phyloP scores from a whole-genome alignment of 345 rosid species.

The Lepidium didymum region DNA sequence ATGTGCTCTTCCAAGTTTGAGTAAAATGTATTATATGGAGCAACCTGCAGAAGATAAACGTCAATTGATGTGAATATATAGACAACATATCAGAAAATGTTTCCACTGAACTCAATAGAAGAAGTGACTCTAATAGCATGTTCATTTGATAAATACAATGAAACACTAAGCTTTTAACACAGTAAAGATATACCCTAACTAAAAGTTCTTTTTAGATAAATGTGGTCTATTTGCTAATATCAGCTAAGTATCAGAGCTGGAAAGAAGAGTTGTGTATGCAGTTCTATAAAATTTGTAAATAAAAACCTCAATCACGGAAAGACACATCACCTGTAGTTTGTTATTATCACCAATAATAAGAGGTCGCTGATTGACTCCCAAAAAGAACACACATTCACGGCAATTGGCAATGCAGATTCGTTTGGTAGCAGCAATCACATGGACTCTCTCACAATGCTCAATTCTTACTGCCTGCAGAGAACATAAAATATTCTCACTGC shows the following conservation, averaged over 20 bases:
- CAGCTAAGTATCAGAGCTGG: not conserved
- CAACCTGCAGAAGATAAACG: conserved; percentile 50
- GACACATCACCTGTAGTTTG: conserved; percentile 70
- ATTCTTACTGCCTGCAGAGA: conserved; percentile 72
- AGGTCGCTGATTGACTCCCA: conserved; percentile 97
- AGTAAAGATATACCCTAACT: not conserved
- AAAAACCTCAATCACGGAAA: not conserved
- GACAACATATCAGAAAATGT: not conserved
- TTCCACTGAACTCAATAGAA: not conserved
- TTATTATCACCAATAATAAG: conserved; percentile 95
- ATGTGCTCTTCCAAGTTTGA: conserved; percentile 84
- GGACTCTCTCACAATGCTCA: conserved; percentile 99
- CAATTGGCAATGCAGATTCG: conserved; percentile 93
- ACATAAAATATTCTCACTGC: conserved; percentile 10
- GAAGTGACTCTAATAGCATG: not conserved
- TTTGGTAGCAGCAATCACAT: conserved; percentile 82
- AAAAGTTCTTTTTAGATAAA: too few species aligned
- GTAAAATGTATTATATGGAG: conserved; percentile 92
- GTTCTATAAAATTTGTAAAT: not conserved
- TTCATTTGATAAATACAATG: not conserved
- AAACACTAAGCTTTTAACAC: not conserved
- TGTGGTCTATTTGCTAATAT: not conserved
- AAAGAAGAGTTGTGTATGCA: not conserved
- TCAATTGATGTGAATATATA: conserved; percentile 12
- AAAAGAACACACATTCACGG: conserved; percentile 90